Percentiles rank a stretch among this genome's conserved stretches.
Evolutionary conservation across 306 rosid species (phyloP).

Genomic region (Quercus parvula): DNA sequence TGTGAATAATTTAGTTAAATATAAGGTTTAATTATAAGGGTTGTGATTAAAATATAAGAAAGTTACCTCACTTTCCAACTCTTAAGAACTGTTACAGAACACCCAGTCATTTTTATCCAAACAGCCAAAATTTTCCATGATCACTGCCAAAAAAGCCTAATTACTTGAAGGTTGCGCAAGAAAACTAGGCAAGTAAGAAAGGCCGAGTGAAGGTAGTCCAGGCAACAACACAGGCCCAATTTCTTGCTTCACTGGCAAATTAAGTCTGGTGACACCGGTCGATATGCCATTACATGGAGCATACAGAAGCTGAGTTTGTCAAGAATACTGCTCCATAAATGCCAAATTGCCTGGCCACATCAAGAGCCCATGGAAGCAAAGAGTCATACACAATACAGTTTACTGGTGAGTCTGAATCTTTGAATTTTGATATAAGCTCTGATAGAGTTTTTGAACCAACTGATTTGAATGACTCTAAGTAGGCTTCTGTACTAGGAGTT

Average conservation of each 20-base stretch:
- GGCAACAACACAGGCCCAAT: constrained; percentile 12
- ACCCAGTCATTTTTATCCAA: constrained; percentile 34
- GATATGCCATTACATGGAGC: constrained; percentile 30
- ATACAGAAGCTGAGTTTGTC: constrained; percentile 36
- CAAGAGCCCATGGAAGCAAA: constrained; percentile 41
- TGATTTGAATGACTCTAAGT: constrained; percentile 26
- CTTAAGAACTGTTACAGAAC: constrained; percentile 31
- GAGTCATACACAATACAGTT: constrained; percentile 39
- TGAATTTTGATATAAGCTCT: constrained; percentile 21
- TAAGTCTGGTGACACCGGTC: neutral
- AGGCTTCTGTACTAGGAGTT: constrained; percentile 23
- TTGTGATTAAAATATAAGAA: neutral
- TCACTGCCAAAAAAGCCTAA: constrained; percentile 21
- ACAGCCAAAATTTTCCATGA: constrained; percentile 14
- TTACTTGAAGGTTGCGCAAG: constrained; percentile 9
- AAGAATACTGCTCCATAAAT: constrained; percentile 27
- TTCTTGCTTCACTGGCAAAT: constrained; percentile 18
- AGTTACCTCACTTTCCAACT: constrained; percentile 34
- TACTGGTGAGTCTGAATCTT: constrained; percentile 22
- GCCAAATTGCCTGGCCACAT: constrained; percentile 28
- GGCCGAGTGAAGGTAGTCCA: constrained; percentile 32
- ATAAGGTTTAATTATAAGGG: neutral
- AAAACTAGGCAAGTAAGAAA: constrained; percentile 24
- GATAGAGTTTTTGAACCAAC: constrained; percentile 28
- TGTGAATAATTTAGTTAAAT: neutral